Percentiles rank a stretch among this genome's conserved stretches.
Evolutionary conservation across 768 basidiomycete genomes (phyloP).

Genomic region (Scleroderma citrinum): DNA sequence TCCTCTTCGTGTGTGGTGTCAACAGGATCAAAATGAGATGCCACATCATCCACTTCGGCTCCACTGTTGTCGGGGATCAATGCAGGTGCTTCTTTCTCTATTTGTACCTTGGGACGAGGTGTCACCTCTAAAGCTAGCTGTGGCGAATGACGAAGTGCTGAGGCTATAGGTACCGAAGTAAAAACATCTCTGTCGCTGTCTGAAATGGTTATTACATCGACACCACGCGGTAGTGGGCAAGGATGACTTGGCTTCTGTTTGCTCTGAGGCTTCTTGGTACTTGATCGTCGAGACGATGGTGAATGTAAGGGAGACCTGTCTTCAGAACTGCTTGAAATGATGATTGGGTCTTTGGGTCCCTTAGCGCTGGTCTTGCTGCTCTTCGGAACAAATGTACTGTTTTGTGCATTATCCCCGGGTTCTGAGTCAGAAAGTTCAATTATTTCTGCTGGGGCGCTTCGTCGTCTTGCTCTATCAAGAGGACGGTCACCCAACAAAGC

Average conservation of each 20-base stretch:
- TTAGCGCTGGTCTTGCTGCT: not conserved
- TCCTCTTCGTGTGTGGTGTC: not conserved
- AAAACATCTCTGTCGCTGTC: conserved; percentile 19
- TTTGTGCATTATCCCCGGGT: not conserved
- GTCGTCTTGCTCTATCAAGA: conserved; percentile 8
- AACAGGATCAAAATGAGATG: not conserved
- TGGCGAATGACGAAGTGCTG: not conserved
- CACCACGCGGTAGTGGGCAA: not conserved
- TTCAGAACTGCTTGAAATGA: conserved; percentile 23
- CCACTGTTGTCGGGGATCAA: not conserved
- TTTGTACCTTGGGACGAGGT: not conserved
- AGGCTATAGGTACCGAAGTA: not conserved
- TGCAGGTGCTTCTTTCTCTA: not conserved
- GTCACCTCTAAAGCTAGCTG: not conserved
- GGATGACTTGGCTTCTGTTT: not conserved
- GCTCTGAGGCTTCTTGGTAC: conserved; percentile 1
- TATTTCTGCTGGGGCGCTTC: not conserved
- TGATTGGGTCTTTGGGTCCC: conserved; percentile 13
- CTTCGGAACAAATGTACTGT: not conserved
- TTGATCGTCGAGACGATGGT: not conserved
- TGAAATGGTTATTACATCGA: conserved; percentile 24
- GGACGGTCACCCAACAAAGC: conserved; percentile 8
- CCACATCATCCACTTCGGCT: not conserved
- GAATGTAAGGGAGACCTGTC: not conserved
- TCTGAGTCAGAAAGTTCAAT: conserved; percentile 24